Evolutionary conservation across 148 eudicot genomes (phyloP).

Genomic region (Pharnaceum exiguum): DNA sequence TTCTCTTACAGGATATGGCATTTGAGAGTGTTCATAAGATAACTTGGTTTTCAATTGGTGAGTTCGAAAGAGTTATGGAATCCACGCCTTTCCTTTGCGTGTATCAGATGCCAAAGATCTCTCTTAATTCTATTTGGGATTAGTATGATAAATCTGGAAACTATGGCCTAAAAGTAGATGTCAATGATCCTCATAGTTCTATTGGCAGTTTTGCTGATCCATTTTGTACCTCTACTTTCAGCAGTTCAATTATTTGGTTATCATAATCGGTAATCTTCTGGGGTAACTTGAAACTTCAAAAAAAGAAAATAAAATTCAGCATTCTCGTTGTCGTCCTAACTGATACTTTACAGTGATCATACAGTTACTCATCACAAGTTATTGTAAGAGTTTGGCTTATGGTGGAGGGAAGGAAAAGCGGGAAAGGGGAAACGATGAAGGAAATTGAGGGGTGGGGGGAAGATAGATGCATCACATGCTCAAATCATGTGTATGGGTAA

Average conservation of each 20-base stretch:
- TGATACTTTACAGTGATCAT: too few relatives aligned
- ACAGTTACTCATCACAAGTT: too few relatives aligned
- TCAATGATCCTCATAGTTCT: conserved; percentile 24
- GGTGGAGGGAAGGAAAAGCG: too few relatives aligned
- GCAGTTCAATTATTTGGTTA: conserved; percentile 49
- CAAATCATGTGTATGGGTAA: too few relatives aligned
- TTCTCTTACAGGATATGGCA: conserved; percentile 27
- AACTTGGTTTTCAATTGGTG: conserved; percentile 41
- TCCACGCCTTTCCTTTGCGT: conserved; percentile 29
- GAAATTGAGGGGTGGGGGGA: too few relatives aligned
- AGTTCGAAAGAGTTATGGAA: conserved; percentile 38
- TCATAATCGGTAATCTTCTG: conserved; percentile 1
- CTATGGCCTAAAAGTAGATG: conserved; percentile 45
- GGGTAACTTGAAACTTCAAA: too few relatives aligned
- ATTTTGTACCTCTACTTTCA: conserved; percentile 59
- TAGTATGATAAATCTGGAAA: conserved; percentile 59
- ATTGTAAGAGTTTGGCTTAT: too few relatives aligned
- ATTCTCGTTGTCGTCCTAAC: too few relatives aligned
- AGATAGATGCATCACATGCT: too few relatives aligned
- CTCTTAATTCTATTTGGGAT: conserved; percentile 40
- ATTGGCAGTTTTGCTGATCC: conserved; percentile 27
- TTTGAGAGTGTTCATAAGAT: conserved; percentile 36
- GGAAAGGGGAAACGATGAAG: too few relatives aligned
- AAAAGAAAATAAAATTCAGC: too few relatives aligned
- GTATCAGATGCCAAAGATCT: conserved; percentile 30